Percentiles rank a stretch among this genome's conserved stretches.
These are phyloP conservation scores for Angomonas desouzai DNA, from an alignment of 208 protist genomes.

Conservation along the genomic window DNA sequence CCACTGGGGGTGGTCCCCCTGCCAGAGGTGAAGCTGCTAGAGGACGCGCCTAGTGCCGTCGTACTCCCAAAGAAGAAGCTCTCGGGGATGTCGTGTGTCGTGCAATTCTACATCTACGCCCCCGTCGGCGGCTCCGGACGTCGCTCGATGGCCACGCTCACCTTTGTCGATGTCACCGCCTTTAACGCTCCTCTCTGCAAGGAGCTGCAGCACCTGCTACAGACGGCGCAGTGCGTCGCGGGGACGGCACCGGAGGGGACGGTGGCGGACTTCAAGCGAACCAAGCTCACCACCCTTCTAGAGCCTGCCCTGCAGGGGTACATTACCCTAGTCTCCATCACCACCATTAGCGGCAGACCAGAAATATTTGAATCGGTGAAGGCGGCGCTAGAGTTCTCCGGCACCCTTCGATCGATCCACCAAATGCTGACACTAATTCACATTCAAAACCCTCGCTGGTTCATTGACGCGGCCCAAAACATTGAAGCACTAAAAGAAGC, in stretches of 20 bases:
- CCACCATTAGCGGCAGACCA: slow-evolving; percentile 67
- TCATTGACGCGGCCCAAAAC: slow-evolving; percentile 63
- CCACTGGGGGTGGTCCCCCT: slow-evolving; percentile 64
- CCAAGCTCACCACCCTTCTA: slow-evolving; percentile 68
- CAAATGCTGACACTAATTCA: slow-evolving; percentile 81
- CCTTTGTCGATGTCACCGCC: slow-evolving; percentile 83
- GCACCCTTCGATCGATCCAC: slow-evolving; percentile 58
- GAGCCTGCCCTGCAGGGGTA: slow-evolving; percentile 74
- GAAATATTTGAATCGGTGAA: slow-evolving; percentile 65
- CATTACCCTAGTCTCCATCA: slow-evolving; percentile 78
- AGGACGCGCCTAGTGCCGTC: slow-evolving; percentile 41
- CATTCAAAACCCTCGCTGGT: slow-evolving; percentile 73
- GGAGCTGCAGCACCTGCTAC: slow-evolving; percentile 66
- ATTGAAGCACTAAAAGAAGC: slow-evolving; percentile 55
- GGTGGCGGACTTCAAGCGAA: slow-evolving; percentile 25
- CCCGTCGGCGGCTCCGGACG: slow-evolving; percentile 59
- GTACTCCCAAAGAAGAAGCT: slow-evolving; percentile 67
- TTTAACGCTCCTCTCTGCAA: slow-evolving; percentile 56
- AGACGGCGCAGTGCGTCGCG: slow-evolving; percentile 60
- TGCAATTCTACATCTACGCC: slow-evolving; percentile 87
- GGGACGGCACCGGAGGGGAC: slow-evolving; percentile 25
- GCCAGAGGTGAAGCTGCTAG: slow-evolving; percentile 67
- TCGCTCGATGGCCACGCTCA: slow-evolving; percentile 81
- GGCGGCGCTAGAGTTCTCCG: slow-evolving; percentile 59
- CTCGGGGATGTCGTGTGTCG: slow-evolving; percentile 69